phyloP scores from a whole-genome alignment of 139 green algal genomes.

The Chlorella sp. region DNA sequence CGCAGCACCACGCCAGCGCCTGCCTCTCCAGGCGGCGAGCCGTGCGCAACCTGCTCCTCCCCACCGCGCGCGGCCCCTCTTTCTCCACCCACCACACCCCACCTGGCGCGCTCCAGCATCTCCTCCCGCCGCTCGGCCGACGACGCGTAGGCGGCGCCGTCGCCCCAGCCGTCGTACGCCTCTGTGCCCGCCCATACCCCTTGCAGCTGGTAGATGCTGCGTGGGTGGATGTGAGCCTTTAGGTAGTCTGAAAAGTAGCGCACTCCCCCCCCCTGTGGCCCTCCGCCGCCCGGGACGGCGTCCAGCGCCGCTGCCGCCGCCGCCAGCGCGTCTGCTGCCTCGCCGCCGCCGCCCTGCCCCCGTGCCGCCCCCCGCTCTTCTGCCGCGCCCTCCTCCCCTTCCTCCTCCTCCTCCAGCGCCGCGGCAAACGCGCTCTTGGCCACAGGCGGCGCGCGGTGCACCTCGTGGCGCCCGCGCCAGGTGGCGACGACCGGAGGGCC shows the following conservation, averaged over 20 bases:
- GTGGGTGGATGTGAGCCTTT: slow-evolving; percentile 58
- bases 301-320: slow-evolving; percentile 46
- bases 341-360: not conserved
- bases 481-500: slow-evolving; percentile 8
- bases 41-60: not conserved
- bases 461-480: slow-evolving; percentile 56
- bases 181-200: slow-evolving; percentile 50
- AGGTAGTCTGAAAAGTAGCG: slow-evolving; percentile 77
- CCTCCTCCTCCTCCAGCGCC: slow-evolving; percentile 46
- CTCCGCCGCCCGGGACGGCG: not conserved
- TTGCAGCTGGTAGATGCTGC: slow-evolving; percentile 47
- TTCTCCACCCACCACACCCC: not conserved
- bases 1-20: too few species aligned
- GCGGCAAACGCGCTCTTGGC: slow-evolving; percentile 49
- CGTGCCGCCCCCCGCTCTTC: not conserved
- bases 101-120: slow-evolving; percentile 49
- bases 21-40: not conserved
- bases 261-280: slow-evolving; percentile 1
- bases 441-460: slow-evolving; percentile 34
- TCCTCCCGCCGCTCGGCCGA: slow-evolving; percentile 45
- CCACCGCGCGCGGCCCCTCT: not conserved
- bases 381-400: slow-evolving; percentile 2
- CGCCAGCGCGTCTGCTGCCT: slow-evolving; percentile 32
- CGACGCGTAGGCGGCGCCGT: slow-evolving; percentile 6
- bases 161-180: slow-evolving; percentile 45